Evolutionary conservation across 148 eudicot genomes (phyloP), one percentile per base, ranked within the genome.

Genomic region (Diospyros lotus): DNA sequence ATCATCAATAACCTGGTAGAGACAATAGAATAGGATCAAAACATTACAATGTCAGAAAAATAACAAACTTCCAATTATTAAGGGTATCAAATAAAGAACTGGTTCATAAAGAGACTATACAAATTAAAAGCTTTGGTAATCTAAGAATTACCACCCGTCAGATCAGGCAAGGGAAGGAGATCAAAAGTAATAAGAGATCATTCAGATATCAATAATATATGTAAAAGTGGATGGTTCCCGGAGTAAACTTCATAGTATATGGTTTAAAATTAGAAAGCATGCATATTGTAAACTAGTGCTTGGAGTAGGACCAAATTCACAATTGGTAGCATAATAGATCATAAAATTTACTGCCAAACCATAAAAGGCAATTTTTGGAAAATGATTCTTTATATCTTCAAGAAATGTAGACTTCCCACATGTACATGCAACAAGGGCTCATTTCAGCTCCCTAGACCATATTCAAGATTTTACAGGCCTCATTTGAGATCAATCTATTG

Each of bases 1-100:
- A 75, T 80, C 82, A 69, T 85, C 88, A 82, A 93, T 83, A 52
- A 85, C 77, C 99, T 95, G 87, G 75, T 70, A 52, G 79, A n/a
- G 41, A 77, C 46, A 69, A 58, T 17, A 50, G 71, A 78, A 46
- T 10, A 64, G 64, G 50, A 66, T 53, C 12, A 63, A 54, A 64
- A 44, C 5, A 38, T 11, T 52, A 17, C 28, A 64, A 61, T 48
- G 61, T 12, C 42, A 40, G 46, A 43, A 40, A 53, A n/a, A 18
- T 9, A 43, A 74, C 15, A 4, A 55, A 55, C 45, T 53, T 41
- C 41, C 40, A 68, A 18, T 6, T 1, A 18, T 11, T 17, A 72
- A 54, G 75, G 11, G 75, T 14, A 73, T 15, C 41, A 44, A n/a
- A 45, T 42, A 41, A 60, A 45, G 66, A 18, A 59, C 14, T 17